These are phyloP conservation scores for Thuja plicata DNA, from an alignment of 83 land plant genomes.

Conservation along the genomic window DNA sequence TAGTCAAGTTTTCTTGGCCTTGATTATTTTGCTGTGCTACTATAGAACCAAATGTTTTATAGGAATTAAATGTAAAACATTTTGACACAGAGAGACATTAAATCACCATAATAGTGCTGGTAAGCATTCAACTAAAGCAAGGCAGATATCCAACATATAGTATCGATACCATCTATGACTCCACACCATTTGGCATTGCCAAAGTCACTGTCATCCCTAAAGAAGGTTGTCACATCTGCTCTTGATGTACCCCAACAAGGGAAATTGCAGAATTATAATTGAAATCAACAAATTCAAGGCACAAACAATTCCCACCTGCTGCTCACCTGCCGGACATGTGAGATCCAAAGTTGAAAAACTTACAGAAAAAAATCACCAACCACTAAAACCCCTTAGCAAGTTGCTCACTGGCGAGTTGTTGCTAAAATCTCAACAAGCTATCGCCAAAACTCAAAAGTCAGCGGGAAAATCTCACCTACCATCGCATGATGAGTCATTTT, in stretches of 20 bases:
- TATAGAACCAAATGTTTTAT: neutral
- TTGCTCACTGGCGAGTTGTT: too few species aligned
- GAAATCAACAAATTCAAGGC: neutral
- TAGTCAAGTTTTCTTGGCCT: neutral
- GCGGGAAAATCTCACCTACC: too few species aligned
- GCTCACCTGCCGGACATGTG: neutral
- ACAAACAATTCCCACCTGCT: neutral
- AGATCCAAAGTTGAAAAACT: too few species aligned
- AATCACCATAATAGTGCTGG: neutral
- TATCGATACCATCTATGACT: too few species aligned
- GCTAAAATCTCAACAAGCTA: too few species aligned
- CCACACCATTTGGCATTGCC: neutral
- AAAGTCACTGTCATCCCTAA: neutral
- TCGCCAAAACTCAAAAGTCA: too few species aligned
- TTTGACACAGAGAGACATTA: too few species aligned
- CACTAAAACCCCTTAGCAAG: too few species aligned
- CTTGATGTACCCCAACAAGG: neutral
- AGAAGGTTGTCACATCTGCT: neutral
- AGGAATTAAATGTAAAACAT: too few species aligned
- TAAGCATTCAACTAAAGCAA: neutral
- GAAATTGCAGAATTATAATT: neutral
- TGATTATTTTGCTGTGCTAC: neutral
- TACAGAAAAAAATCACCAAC: too few species aligned
- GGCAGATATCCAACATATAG: neutral
- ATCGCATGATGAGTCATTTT: too few species aligned